Conservation (phyloP, 2,329 filamentous ascomycete species). For the Trichoderma koningiopsis region DNA sequence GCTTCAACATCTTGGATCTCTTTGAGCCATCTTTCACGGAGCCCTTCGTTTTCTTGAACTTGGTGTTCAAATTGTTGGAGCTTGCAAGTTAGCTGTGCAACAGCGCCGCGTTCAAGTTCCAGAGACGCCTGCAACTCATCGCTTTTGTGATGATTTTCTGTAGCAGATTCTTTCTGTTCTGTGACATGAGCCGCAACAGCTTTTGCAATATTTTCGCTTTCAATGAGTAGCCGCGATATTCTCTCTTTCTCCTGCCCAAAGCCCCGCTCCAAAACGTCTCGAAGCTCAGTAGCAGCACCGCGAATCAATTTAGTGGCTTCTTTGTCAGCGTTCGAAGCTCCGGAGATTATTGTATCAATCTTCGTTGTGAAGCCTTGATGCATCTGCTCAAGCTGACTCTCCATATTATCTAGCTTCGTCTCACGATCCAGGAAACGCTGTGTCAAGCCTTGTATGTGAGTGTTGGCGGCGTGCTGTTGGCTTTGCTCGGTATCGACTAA, state of each 20-base stretch:
- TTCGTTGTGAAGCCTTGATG: conserved; percentile 29
- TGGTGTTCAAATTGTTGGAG: conserved; percentile 32
- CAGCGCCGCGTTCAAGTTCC: not conserved
- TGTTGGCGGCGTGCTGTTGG: conserved; percentile 17
- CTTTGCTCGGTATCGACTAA: conserved; percentile 22
- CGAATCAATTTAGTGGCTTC: conserved; percentile 29
- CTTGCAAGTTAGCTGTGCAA: conserved; percentile 28
- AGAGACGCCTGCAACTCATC: not conserved
- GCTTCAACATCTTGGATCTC: conserved; percentile 36
- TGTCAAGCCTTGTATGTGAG: conserved; percentile 26
- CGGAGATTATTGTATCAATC: conserved; percentile 28
- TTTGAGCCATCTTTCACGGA: conserved; percentile 34
- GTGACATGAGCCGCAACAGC: conserved; percentile 28
- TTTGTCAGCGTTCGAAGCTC: conserved; percentile 26
- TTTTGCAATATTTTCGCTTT: not conserved
- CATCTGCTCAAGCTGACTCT: conserved; percentile 29
- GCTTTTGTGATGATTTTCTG: not conserved
- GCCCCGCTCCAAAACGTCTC: conserved; percentile 30
- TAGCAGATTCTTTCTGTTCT: conserved; percentile 30
- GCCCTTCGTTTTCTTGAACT: conserved; percentile 27
- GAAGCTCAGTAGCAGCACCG: conserved; percentile 29
- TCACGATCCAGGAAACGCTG: conserved; percentile 31
- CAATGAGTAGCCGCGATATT: conserved; percentile 27
- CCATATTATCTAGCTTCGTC: conserved; percentile 30
- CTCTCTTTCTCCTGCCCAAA: conserved; percentile 31